These are phyloP conservation scores for Scutellaria minor DNA, from an alignment of 257 asterid genomes.

Conservation along the genomic window DNA sequence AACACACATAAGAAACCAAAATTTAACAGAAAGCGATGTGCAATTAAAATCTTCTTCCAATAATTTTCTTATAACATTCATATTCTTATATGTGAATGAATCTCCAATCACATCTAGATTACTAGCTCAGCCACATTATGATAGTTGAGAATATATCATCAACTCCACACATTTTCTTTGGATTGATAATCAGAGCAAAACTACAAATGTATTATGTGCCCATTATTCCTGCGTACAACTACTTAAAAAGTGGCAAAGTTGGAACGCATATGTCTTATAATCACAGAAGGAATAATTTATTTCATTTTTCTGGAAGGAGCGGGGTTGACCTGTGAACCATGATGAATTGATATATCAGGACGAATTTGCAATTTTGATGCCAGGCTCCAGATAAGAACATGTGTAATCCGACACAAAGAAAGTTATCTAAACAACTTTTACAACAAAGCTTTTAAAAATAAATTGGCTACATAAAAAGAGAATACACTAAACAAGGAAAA, in stretches of 20 bases:
- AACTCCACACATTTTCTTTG: not conserved
- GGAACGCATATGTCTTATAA: not conserved
- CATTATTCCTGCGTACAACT: not conserved
- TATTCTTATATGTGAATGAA: constrained; percentile 4
- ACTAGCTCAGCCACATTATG: not conserved
- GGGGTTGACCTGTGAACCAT: not conserved
- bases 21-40: not conserved
- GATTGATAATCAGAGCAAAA: not conserved
- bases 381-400: not conserved
- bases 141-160: constrained; percentile 8
- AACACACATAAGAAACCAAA: not conserved
- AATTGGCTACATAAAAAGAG: not conserved
- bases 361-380: not conserved
- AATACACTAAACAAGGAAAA: not conserved
- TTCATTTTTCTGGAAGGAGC: too few relatives aligned
- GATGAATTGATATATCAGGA: constrained; percentile 10
- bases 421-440: constrained; percentile 8
- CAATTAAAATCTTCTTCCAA: constrained; percentile 17
- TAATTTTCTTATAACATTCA: not conserved
- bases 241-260: not conserved
- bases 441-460: not conserved
- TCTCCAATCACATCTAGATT: not conserved
- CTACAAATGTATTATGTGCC: too few relatives aligned
- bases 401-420: not conserved
- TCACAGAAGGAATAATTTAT: too few relatives aligned